Percentiles rank a stretch among this genome's conserved stretches.
phyloP scores from a whole-genome alignment of 2,329 filamentous ascomycete genomes.

The Chaetomium olivaceum region DNA sequence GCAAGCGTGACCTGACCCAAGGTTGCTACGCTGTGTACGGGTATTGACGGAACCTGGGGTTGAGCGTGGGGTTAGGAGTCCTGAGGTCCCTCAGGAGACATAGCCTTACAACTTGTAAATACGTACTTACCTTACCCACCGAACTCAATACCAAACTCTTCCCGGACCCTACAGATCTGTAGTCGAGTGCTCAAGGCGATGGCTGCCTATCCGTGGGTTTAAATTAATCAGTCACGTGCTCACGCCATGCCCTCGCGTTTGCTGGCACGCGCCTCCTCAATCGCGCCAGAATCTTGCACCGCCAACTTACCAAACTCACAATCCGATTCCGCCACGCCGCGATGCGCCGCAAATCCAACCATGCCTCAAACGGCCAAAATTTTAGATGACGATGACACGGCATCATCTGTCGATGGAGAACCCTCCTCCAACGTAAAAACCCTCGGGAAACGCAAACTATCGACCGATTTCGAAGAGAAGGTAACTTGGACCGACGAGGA shows the following conservation, averaged over 20 bases:
- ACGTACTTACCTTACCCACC: background rate
- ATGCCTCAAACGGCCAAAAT: slow-evolving; percentile 29
- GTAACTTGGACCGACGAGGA: slow-evolving; percentile 62
- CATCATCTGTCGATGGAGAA: slow-evolving; percentile 23
- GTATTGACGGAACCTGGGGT: background rate
- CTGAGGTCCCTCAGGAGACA: background rate
- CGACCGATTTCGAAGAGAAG: slow-evolving; percentile 44
- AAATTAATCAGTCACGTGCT: slow-evolving; percentile 23
- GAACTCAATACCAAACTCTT: background rate
- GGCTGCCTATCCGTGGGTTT: background rate
- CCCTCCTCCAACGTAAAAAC: slow-evolving; percentile 13
- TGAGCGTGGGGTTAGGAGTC: background rate
- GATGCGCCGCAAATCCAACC: slow-evolving; percentile 13
- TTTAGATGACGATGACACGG: slow-evolving; percentile 32
- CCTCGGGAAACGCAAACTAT: slow-evolving; percentile 43
- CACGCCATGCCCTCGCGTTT: slow-evolving; percentile 22
- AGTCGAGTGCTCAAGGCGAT: too few species aligned
- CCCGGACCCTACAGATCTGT: too few species aligned
- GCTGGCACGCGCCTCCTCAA: background rate
- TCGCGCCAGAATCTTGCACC: background rate
- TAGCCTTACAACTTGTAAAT: background rate
- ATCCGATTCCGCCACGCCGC: background rate
- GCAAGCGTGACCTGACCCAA: background rate
- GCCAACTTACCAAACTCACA: background rate
- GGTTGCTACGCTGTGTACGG: background rate